Percentiles rank a stretch among this genome's conserved stretches.
Conservation (phyloP, 1,284 basidiomycete genomes). For the Puccinia hordei region DNA sequence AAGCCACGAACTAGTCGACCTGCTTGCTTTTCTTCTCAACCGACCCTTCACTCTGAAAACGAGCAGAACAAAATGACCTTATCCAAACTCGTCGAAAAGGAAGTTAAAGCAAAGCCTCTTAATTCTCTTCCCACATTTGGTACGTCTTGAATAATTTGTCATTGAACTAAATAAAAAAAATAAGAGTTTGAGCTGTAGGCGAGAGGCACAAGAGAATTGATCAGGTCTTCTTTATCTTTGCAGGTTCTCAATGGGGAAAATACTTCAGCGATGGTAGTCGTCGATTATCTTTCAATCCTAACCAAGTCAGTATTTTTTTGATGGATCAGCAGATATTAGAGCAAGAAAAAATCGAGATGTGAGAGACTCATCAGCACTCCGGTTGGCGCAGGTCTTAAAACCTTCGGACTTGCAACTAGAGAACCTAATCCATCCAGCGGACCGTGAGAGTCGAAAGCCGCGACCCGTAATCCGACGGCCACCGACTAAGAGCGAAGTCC, state of each 20-base stretch:
- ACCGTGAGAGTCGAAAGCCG: slow-evolving; percentile 39
- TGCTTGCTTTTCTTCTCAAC: not conserved
- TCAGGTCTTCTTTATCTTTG: not conserved
- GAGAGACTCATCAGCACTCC: not conserved
- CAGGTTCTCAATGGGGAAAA: slow-evolving; percentile 44
- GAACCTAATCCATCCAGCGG: slow-evolving; percentile 46
- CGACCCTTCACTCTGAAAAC: not conserved
- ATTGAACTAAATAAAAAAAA: too few relatives aligned
- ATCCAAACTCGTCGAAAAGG: slow-evolving; percentile 37
- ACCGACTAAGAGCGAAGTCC: slow-evolving; percentile 18
- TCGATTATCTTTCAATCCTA: slow-evolving; percentile 41
- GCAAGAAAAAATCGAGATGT: not conserved
- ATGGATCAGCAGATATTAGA: not conserved
- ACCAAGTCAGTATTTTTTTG: slow-evolving; percentile 20
- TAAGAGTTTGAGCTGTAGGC: not conserved
- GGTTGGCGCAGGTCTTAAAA: slow-evolving; percentile 26
- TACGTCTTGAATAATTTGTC: not conserved
- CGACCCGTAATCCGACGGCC: slow-evolving; percentile 30
- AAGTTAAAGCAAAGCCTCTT: slow-evolving; percentile 33
- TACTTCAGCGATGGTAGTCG: slow-evolving; percentile 41
- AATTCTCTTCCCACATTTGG: slow-evolving; percentile 34
- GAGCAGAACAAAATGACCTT: slow-evolving; percentile 30
- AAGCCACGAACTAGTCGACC: not conserved
- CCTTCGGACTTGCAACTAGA: slow-evolving; percentile 43
- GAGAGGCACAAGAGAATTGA: not conserved